phyloP scores from a whole-genome alignment of 768 basidiomycete species.

The Russula sp. region DNA sequence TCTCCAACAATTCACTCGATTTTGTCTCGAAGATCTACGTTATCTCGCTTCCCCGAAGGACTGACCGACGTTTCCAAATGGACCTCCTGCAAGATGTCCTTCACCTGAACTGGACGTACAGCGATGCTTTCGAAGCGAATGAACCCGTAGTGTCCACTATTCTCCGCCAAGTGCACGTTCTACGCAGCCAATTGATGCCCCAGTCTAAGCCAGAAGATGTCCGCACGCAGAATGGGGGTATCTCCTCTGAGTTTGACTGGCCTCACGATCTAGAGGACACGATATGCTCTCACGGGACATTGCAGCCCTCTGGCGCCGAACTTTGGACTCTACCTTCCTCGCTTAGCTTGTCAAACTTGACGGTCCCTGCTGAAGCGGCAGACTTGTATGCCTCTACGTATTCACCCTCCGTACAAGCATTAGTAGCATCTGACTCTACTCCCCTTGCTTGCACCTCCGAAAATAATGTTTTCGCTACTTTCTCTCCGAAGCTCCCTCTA shows the following conservation, averaged over 20 bases:
- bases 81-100: slow-evolving; percentile 42
- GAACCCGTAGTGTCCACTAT: slow-evolving; percentile 36
- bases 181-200: slow-evolving; percentile 33
- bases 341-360: background rate
- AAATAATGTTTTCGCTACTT: slow-evolving; percentile 34
- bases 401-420: background rate
- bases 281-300: slow-evolving; percentile 3
- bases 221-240: no score
- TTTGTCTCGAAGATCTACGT: slow-evolving; percentile 44
- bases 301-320: slow-evolving; percentile 20
- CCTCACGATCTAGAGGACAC: slow-evolving; percentile 18
- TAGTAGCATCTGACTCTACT: background rate
- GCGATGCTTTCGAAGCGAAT: slow-evolving; percentile 40
- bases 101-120: slow-evolving; percentile 45
- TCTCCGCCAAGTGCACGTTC: slow-evolving; percentile 34
- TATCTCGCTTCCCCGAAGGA: slow-evolving; percentile 49
- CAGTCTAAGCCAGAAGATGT: slow-evolving; percentile 32
- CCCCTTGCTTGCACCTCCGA: slow-evolving; percentile 22
- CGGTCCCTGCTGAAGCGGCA: background rate
- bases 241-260: slow-evolving; percentile 22
- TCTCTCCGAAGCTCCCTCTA: slow-evolving; percentile 33
- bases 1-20: slow-evolving; percentile 26
- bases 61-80: slow-evolving; percentile 53
- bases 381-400: background rate
- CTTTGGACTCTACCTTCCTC: slow-evolving; percentile 19